Conservation (phyloP, 208 protist species). For the Wallacemonas sp. region DNA sequence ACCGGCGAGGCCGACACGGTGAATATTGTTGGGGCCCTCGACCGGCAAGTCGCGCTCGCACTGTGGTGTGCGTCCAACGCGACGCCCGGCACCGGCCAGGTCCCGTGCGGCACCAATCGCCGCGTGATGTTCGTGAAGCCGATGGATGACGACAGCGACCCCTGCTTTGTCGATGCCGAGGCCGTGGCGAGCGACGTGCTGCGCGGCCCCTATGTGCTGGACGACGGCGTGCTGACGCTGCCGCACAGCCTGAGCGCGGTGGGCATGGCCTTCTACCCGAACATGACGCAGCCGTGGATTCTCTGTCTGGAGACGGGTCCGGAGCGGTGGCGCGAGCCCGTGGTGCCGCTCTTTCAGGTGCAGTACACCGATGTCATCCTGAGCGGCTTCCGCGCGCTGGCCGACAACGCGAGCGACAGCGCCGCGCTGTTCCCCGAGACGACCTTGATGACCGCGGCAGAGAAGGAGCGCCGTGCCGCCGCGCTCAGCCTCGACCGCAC, state of each 20-base stretch:
- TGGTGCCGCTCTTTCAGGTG: conserved; percentile 49
- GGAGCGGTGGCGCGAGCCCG: conserved; percentile 65
- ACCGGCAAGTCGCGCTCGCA: conserved; percentile 48
- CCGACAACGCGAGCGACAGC: conserved; percentile 67
- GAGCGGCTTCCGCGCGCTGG: conserved; percentile 47
- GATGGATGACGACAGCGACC: conserved; percentile 59
- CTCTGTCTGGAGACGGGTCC: conserved; percentile 67
- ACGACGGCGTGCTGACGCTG: conserved; percentile 59
- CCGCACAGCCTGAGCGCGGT: conserved; percentile 40
- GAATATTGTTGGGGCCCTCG: conserved; percentile 65
- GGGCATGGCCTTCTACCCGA: conserved; percentile 36
- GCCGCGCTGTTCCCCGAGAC: conserved; percentile 49
- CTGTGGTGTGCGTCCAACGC: conserved; percentile 41
- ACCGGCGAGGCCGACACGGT: conserved; percentile 42
- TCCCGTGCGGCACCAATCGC: conserved; percentile 54
- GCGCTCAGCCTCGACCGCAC: conserved; percentile 31
- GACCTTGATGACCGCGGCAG: conserved; percentile 10
- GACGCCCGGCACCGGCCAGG: conserved; percentile 14
- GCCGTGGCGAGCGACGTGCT: conserved; percentile 33
- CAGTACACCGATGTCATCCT: conserved; percentile 59
- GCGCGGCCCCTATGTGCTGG: conserved; percentile 58
- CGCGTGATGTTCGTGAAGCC: conserved; percentile 76
- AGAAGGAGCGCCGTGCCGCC: conserved; percentile 1
- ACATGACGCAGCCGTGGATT: conserved; percentile 71
- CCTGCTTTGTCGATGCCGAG: conserved; percentile 67